Base-by-base conservation (phyloP, 306 rosid species). In the Inga laurina region DNA sequence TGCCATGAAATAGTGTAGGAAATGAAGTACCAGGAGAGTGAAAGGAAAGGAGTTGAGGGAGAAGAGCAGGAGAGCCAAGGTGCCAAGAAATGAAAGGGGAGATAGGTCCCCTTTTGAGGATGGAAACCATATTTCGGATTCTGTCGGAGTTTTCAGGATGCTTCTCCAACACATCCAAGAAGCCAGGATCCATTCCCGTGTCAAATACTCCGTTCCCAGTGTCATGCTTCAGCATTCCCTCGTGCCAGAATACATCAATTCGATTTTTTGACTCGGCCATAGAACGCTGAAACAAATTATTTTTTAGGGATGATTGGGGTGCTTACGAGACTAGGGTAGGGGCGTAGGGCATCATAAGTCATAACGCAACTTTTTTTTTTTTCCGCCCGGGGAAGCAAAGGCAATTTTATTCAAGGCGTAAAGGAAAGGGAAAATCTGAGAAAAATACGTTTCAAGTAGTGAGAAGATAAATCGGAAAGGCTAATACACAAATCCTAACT, bases 141-240 rank as follows among this genome's bases (percentile, higher is more conserved):
- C 98, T 85, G 77, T 95, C 97, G 0, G 98, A 81, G 87, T 95
- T 95, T 85, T 95, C 97, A 4, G 97, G 98, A 82, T 93, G 98
- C 67, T 91, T 93, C 11, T 95, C 98, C 78, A 95, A 85, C 13
- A 95, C 94, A 62, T 93, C 98, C 30, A 93, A 81, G 70, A 93
- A 95, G 39, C 97, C 97, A 4, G 97, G 97, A 46, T 93, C 88
- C 22, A 81, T 45, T 48, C 97, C 97, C 0, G 90, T 34, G 88
- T 91, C 92, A 79, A 95, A 95, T 8, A 95, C 90, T 32, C 98
- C 98, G 6, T 75, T 75, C 1, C 98, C 94, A 0, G 93, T 46
- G 27, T 95, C 90, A 45, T 95, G 98, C 14, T 79, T 74, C 4
- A 93, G 89, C 98, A 93, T 95, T 21, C 95, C 95, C 19, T 86